Base-by-base conservation (phyloP, 1,139 yeast species). In the Yarrowia galli region DNA sequence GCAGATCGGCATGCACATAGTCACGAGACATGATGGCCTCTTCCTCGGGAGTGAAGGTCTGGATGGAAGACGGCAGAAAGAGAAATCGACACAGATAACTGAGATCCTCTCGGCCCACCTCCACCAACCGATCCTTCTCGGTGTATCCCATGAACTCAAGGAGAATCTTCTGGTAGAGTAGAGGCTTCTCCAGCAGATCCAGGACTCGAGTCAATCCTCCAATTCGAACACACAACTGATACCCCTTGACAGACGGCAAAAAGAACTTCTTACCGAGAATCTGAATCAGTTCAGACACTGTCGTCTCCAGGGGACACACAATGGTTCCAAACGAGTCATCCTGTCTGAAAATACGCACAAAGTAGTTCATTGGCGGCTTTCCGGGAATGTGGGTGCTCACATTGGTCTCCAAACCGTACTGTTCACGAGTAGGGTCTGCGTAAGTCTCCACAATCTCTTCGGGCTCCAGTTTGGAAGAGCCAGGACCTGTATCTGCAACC, bases 11-110 rank as follows among this genome's bases (percentile, higher is more conserved):
- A 75, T 89, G 87, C 18, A 89, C 88, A 71, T 89, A 88, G 75
- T 89, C 89, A 71, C 86, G 85, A 51, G 87, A 82, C 69, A 89
- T 80, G 71, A 84, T 78, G 18, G 85, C 84, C 73, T 90, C 95
- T 74, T 89, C 91, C 64, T 85, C 87, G 22, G 85, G 86, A 15
- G 89, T 84, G 69, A 91, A 83, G 69, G 88, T 89, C 67, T 92
- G 84, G 65, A 92, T 82, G 40, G 87, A 86, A 60, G 89, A 87
- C 66, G 87, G 88, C 73, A 89, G 65, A 25, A 61, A 87, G 51
- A 89, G 88, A 77, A 95, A 92, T 72, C 93, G 91, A 77, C 96
- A 91, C 54, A 96, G 81, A 75, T 88, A 92, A 64, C 96, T 89
- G 70, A 95, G 80, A 77, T 95, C 99, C 69, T 91, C 96, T 69